Evolutionary conservation across 176 grass and related monocot species (phyloP), one percentile per base, ranked within the genome.

Genomic region (Dendrocalamus sinicus): DNA sequence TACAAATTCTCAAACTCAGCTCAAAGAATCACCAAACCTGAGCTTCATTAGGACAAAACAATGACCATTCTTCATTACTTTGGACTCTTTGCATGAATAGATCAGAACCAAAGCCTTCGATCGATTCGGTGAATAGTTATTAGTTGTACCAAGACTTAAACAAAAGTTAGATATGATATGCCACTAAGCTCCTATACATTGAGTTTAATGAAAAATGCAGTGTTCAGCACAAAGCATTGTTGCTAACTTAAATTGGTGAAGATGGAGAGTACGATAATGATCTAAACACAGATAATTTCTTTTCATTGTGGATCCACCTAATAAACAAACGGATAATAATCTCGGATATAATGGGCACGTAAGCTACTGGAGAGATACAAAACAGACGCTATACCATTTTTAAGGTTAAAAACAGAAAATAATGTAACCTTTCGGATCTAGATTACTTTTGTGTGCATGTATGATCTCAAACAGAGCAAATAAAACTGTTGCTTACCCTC

Each of bases 401-500:
- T 47, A 74, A 58, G 57, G 6, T 15, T 54, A 66, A 28, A 81
- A 71, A 86, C 50, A 16, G 50, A 15, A 52, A 16, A 70, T 16
- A 43, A 59, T 1, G 0, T 48, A 72, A 71, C 10, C 22, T 48
- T 37, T 32, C 62, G 23, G 12, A 63, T 52, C 12, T 72, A 61
- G 43, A 71, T n/a, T 71, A 64, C 44, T 44, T 43, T 4, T 16
- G 14, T 81, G 41, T 13, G 61, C 15, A 62, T 51, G 22, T 60
- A 65, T 76, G 44, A 39, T 64, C 30, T 63, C 17, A 84, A 55
- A 41, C 17, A 35, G 40, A 64, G 40, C 4, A 77, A 81, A 26
- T 28, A 55, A 67, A 73, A 66, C 7, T 76, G 19, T 67, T 64
- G 5, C 80, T 84, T 92, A 98, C 96, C 88, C 95, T n/a, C 93